These are phyloP conservation scores for Ceratocystis ficicola DNA, from an alignment of 2,329 filamentous ascomycete species.

Conservation along the genomic window DNA sequence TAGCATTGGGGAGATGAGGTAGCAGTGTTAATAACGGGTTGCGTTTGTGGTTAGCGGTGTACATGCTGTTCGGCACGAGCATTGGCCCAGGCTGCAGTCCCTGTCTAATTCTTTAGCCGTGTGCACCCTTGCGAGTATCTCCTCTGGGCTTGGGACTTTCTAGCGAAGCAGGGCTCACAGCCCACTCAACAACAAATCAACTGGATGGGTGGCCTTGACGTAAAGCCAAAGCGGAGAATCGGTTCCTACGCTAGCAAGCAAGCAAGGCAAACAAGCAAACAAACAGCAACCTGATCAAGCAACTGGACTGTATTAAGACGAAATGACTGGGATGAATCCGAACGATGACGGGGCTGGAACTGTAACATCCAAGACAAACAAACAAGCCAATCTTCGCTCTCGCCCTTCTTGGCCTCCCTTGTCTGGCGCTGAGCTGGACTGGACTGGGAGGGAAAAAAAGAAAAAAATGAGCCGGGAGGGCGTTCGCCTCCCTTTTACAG, in stretches of 20 bases:
- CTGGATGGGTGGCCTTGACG: background rate
- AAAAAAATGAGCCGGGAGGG: background rate
- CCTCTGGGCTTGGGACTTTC: background rate
- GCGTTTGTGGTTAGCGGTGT: background rate
- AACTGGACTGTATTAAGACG: background rate
- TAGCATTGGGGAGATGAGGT: background rate
- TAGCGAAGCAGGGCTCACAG: background rate
- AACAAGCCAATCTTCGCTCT: background rate
- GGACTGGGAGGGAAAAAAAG: too few species aligned
- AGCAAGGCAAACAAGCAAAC: background rate
- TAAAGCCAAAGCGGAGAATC: background rate
- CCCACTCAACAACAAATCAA: background rate
- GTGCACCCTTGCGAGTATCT: background rate
- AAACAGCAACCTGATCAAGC: background rate
- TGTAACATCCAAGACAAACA: constrained; percentile 2
- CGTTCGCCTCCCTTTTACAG: background rate
- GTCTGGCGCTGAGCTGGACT: background rate
- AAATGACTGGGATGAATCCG: background rate
- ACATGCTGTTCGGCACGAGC: background rate
- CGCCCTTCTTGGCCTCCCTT: background rate
- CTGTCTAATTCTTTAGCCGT: background rate
- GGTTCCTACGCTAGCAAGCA: background rate
- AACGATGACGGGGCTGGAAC: background rate
- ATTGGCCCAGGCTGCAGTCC: background rate
- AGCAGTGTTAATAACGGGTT: background rate